Evolutionary conservation across 495 filamentous ascomycete species (phyloP).

Genomic region (Aspergillus incahuasiensis): DNA sequence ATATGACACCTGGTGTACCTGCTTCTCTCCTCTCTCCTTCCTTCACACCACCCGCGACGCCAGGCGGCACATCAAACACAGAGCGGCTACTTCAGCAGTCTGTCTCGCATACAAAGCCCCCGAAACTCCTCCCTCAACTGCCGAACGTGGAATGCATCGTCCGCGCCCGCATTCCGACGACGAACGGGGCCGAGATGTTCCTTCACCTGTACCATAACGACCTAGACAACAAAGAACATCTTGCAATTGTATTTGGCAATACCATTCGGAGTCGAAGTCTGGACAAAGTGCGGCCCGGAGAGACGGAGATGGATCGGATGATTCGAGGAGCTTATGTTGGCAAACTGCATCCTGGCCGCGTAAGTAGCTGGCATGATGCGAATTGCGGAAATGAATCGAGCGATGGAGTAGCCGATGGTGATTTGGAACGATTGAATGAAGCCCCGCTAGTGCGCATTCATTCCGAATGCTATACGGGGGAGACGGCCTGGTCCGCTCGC

Average conservation of each 20-base stretch:
- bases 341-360: conserved; percentile 78
- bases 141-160: conserved; percentile 78
- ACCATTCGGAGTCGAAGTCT: conserved; percentile 75
- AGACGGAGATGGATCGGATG: conserved; percentile 95
- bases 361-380: conserved; percentile 57
- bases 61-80: conserved; percentile 58
- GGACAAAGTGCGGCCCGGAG: conserved; percentile 74
- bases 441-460: conserved; percentile 87
- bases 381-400: conserved; percentile 8
- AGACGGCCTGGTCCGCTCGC: conserved; percentile 94
- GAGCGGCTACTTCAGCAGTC: conserved; percentile 35
- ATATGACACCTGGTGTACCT: conserved; percentile 40
- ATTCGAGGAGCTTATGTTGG: conserved; percentile 91
- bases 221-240: conserved; percentile 89
- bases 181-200: conserved; percentile 91
- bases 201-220: conserved; percentile 92
- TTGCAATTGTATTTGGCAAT: conserved; percentile 95
- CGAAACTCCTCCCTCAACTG: conserved; percentile 62
- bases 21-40: conserved; percentile 63
- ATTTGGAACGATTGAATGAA: conserved; percentile 23
- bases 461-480: conserved; percentile 97
- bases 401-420: conserved; percentile 1
- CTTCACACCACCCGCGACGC: conserved; percentile 73
- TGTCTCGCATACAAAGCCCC: conserved; percentile 45
- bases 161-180: conserved; percentile 80